phyloP scores from a whole-genome alignment of 352 stramenopile species.

The Nothophytophthora sp. region DNA sequence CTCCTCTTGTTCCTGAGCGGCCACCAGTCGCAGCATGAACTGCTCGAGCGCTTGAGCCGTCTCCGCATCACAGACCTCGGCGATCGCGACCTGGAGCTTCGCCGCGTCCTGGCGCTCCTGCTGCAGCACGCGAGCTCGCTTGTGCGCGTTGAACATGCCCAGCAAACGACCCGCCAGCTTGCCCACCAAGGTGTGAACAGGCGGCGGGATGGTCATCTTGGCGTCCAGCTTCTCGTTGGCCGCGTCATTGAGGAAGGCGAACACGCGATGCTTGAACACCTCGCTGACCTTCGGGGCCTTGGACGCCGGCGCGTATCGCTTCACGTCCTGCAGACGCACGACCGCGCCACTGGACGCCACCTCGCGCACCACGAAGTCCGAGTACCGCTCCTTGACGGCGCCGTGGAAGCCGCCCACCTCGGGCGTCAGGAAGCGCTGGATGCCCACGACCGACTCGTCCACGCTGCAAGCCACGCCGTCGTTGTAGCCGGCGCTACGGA shows the following conservation, averaged over 20 bases:
- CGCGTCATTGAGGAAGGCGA: conserved; percentile 56
- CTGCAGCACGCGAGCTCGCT: conserved; percentile 35
- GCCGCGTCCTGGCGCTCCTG: conserved; percentile 43
- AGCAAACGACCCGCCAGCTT: conserved; percentile 57
- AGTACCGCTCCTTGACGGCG: conserved; percentile 90
- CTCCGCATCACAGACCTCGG: conserved; percentile 40
- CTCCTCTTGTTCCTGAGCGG: conserved; percentile 29
- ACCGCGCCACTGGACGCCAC: conserved; percentile 59
- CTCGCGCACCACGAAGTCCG: conserved; percentile 92
- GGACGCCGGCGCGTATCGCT: conserved; percentile 36
- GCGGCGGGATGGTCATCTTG: conserved; percentile 32
- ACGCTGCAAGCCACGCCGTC: conserved; percentile 76
- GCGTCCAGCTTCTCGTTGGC: conserved; percentile 10
- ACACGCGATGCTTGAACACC: conserved; percentile 78
- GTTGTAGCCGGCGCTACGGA: conserved; percentile 70
- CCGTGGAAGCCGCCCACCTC: conserved; percentile 79
- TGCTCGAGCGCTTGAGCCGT: conserved; percentile 37
- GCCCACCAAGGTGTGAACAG: conserved; percentile 56
- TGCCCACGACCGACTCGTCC: conserved; percentile 76
- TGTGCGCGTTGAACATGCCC: conserved; percentile 67
- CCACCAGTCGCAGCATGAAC: conserved; percentile 50
- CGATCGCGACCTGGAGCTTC: conserved; percentile 45
- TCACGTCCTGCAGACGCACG: conserved; percentile 65
- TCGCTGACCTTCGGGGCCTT: conserved; percentile 75
- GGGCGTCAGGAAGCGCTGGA: conserved; percentile 62